Evolutionary conservation across 169 alveolate species (phyloP).

Genomic region (Toxoplasma gondii): DNA sequence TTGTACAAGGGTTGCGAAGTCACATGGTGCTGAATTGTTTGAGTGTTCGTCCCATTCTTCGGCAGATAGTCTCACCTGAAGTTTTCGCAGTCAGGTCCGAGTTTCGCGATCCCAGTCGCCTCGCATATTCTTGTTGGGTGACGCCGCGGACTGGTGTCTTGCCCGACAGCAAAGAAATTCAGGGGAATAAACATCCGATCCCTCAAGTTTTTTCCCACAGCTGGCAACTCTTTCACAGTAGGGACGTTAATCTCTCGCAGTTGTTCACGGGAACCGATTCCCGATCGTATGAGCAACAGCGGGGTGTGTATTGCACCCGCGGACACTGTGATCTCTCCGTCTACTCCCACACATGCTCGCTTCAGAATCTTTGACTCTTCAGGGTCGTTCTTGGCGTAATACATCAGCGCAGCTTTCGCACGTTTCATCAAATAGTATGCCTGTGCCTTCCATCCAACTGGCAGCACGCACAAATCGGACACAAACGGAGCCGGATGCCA

Average conservation of each 20-base stretch:
- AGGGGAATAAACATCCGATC: constrained; percentile 73
- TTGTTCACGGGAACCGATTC: constrained; percentile 72
- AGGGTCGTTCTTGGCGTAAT: not conserved
- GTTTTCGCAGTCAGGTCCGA: constrained; percentile 46
- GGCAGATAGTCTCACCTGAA: constrained; percentile 15
- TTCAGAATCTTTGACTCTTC: constrained; percentile 25
- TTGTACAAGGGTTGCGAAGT: not conserved
- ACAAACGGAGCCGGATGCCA: too few species aligned
- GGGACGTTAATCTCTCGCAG: constrained; percentile 20
- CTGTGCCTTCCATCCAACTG: constrained; percentile 31
- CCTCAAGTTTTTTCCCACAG: constrained; percentile 70
- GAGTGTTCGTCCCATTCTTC: not conserved
- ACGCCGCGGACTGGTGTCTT: constrained; percentile 32
- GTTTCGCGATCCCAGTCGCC: constrained; percentile 1
- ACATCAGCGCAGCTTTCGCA: not conserved
- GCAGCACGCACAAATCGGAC: not conserved
- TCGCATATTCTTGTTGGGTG: constrained; percentile 62
- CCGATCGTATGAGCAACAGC: constrained; percentile 65
- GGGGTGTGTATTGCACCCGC: constrained; percentile 78
- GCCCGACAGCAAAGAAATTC: constrained; percentile 60
- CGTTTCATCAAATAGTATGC: constrained; percentile 1
- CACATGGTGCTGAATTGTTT: not conserved
- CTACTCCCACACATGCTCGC: constrained; percentile 66
- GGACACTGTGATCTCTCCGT: constrained; percentile 72
- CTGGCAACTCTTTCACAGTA: constrained; percentile 53